Evolutionary conservation across 805 yeast genomes (phyloP).

Genomic region (Metschnikowia shivogae): DNA sequence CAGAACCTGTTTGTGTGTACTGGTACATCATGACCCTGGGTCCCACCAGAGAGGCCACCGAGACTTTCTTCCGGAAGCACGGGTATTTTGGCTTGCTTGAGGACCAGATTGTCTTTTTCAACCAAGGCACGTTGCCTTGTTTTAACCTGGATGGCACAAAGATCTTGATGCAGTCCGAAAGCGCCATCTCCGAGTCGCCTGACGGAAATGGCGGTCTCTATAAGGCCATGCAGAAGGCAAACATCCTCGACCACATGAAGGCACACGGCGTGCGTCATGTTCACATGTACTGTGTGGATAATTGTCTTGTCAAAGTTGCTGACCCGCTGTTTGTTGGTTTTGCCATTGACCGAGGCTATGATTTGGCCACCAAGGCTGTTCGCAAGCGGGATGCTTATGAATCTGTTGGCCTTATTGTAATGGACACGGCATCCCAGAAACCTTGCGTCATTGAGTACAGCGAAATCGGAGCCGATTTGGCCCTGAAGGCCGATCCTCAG

Average conservation of each 20-base stretch:
- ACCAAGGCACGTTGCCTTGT: slow-evolving; percentile 95
- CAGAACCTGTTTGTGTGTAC: slow-evolving; percentile 40
- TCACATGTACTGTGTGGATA: slow-evolving; percentile 97
- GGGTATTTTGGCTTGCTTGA: slow-evolving; percentile 65
- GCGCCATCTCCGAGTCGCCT: slow-evolving; percentile 74
- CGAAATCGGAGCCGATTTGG: slow-evolving; percentile 75
- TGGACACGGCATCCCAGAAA: slow-evolving; percentile 47
- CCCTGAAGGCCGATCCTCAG: slow-evolving; percentile 57
- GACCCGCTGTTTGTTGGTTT: slow-evolving; percentile 90
- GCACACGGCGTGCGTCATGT: slow-evolving; percentile 74
- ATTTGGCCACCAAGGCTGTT: slow-evolving; percentile 90
- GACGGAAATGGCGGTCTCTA: slow-evolving; percentile 98
- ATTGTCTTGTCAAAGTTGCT: slow-evolving; percentile 84
- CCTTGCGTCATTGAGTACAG: slow-evolving; percentile 96
- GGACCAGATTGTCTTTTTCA: slow-evolving; percentile 69
- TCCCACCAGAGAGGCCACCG: slow-evolving; percentile 77
- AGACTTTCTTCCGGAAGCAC: slow-evolving; percentile 58
- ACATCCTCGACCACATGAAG: slow-evolving; percentile 64
- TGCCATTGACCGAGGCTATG: slow-evolving; percentile 60
- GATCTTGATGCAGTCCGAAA: slow-evolving; percentile 57
- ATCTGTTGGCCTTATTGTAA: slow-evolving; percentile 87
- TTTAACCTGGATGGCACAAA: slow-evolving; percentile 65
- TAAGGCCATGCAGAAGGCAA: slow-evolving; percentile 66
- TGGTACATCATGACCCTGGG: slow-evolving; percentile 96
- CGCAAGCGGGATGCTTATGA: slow-evolving; percentile 86